Evolutionary conservation across 805 yeast species (phyloP).

Genomic region (Candida silvicultrix): DNA sequence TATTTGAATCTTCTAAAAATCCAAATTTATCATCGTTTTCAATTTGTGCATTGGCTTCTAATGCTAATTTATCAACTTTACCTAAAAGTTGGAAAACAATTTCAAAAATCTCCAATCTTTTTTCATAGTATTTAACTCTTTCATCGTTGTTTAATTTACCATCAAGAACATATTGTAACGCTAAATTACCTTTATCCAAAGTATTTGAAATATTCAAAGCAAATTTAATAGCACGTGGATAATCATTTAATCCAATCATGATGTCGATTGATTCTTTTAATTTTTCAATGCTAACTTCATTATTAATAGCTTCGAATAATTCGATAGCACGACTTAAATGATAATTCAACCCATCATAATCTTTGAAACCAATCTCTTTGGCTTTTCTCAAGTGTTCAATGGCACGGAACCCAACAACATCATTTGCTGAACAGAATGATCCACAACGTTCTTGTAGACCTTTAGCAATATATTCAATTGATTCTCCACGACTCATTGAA

Average conservation of each 20-base stretch:
- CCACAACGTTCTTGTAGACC: constrained; percentile 91
- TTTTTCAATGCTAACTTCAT: constrained; percentile 69
- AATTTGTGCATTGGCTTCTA: constrained; percentile 25
- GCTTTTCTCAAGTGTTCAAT: constrained; percentile 88
- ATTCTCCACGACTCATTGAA: constrained; percentile 85
- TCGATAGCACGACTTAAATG: constrained; percentile 67
- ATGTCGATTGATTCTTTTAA: constrained; percentile 75
- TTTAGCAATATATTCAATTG: constrained; percentile 84
- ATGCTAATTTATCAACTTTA: constrained; percentile 60
- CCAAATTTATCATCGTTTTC: constrained; percentile 3
- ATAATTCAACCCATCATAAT: constrained; percentile 63
- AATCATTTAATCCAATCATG: constrained; percentile 72
- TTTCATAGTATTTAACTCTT: constrained; percentile 42
- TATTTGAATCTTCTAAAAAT: constrained; percentile 18
- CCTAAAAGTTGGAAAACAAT: constrained; percentile 71
- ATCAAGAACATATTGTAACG: constrained; percentile 49
- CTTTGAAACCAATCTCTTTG: constrained; percentile 63
- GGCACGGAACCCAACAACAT: constrained; percentile 90
- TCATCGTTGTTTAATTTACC: constrained; percentile 44
- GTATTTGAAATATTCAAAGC: constrained; percentile 70
- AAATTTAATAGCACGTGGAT: constrained; percentile 81
- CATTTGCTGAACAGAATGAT: constrained; percentile 88
- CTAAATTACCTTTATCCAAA: constrained; percentile 53
- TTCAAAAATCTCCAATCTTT: constrained; percentile 56
- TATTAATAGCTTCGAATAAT: constrained; percentile 74